Conservation (phyloP, 1,284 basidiomycete genomes). For the Acaromyces ingoldii region DNA sequence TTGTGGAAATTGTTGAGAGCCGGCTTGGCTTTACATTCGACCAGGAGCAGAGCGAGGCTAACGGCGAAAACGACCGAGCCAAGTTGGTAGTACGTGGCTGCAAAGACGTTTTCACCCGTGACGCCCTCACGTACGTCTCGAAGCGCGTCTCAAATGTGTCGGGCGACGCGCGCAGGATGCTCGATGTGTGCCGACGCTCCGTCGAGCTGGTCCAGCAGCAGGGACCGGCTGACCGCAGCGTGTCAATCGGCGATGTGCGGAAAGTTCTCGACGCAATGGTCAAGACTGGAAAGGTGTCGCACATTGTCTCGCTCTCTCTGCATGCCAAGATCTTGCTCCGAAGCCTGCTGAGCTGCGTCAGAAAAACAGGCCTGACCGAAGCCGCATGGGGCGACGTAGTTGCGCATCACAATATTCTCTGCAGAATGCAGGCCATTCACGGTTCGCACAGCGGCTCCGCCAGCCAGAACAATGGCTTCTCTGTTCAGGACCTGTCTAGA, state of each 20-base stretch:
- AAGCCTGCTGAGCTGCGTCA: constrained; percentile 74
- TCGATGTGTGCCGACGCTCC: constrained; percentile 75
- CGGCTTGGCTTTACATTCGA: constrained; percentile 57
- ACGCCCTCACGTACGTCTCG: constrained; percentile 82
- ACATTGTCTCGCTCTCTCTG: constrained; percentile 35
- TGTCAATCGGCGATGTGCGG: constrained; percentile 69
- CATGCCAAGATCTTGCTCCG: constrained; percentile 55
- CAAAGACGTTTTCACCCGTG: constrained; percentile 57
- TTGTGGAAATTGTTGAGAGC: constrained; percentile 79
- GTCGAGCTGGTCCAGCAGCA: constrained; percentile 40
- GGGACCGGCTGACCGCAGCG: constrained; percentile 54
- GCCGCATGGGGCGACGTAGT: constrained; percentile 73
- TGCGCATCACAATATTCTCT: constrained; percentile 31
- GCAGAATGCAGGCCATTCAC: constrained; percentile 26
- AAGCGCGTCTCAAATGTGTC: constrained; percentile 88
- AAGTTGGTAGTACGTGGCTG: constrained; percentile 57
- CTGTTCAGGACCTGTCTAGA: constrained; percentile 12
- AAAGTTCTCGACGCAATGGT: constrained; percentile 84
- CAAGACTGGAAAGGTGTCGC: constrained; percentile 69
- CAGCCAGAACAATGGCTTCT: neutral
- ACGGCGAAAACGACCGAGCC: neutral
- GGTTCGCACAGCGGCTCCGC: neutral
- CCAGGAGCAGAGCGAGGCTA: constrained; percentile 10
- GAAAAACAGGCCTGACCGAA: constrained; percentile 78
- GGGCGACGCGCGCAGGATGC: constrained; percentile 85